Evolutionary conservation across 2,329 filamentous ascomycete genomes (phyloP).

Genomic region (Colletotrichum lini): DNA sequence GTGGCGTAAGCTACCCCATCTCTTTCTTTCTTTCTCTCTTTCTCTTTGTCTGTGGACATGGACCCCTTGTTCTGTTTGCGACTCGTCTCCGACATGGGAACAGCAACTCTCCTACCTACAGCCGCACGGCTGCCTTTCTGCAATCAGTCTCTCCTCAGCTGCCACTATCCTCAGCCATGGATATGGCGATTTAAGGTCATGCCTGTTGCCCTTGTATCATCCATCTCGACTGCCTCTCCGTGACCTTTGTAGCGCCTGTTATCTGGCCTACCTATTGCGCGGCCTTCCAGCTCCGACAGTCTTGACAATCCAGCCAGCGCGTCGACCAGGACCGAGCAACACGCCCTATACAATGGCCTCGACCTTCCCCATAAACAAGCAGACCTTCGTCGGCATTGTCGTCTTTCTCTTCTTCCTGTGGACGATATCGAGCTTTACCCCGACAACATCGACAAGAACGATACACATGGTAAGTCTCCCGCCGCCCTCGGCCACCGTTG

Average conservation of each 20-base stretch:
- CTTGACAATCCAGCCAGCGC: neutral
- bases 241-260: neutral
- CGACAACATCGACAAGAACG: conserved; percentile 11
- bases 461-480: conserved; percentile 14
- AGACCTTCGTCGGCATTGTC: conserved; percentile 22
- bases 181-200: neutral
- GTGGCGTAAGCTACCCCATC: too few relatives aligned
- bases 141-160: too few relatives aligned
- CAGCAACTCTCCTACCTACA: conserved; percentile 8
- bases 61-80: conserved; percentile 25
- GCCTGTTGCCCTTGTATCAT: neutral
- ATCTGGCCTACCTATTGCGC: neutral
- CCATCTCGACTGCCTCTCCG: neutral
- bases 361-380: conserved; percentile 23
- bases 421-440: conserved; percentile 31
- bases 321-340: neutral
- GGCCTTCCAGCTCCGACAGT: too few relatives aligned
- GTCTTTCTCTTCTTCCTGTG: conserved; percentile 36
- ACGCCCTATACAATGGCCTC: conserved; percentile 10
- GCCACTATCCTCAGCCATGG: neutral
- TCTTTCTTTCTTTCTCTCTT: neutral
- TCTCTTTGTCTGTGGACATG: neutral
- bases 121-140: neutral
- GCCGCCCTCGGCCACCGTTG: too few relatives aligned
- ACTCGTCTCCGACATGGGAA: conserved; percentile 11